Conservation (phyloP, 2,329 filamentous ascomycete genomes). For the Stagonosporopsis tanaceti region DNA sequence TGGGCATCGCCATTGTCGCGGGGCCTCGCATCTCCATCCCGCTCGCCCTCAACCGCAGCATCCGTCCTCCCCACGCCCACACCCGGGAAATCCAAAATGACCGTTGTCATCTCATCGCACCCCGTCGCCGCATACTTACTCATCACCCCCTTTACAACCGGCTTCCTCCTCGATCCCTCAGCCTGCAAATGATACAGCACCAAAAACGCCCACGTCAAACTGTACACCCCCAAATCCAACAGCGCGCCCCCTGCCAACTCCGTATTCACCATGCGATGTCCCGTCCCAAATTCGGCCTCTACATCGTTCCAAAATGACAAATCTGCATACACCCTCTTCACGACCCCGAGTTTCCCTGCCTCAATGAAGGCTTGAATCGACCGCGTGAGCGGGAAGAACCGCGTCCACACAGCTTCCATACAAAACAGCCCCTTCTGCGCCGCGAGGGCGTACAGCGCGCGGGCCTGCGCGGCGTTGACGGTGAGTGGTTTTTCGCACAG, state of each 20-base stretch:
- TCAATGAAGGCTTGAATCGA: conserved; percentile 71
- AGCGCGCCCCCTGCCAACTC: conserved; percentile 83
- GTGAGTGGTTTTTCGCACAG: conserved; percentile 91
- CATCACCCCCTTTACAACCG: conserved; percentile 63
- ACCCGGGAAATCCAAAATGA: background rate
- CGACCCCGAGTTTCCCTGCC: conserved; percentile 59
- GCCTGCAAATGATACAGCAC: conserved; percentile 73
- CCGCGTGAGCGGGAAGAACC: conserved; percentile 83
- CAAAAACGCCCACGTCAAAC: conserved; percentile 88
- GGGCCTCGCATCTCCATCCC: background rate
- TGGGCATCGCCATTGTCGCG: conserved; percentile 8
- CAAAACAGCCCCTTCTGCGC: conserved; percentile 65
- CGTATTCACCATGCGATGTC: conserved; percentile 80
- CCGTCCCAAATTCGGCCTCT: conserved; percentile 52
- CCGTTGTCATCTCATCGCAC: conserved; percentile 10
- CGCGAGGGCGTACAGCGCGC: conserved; percentile 75
- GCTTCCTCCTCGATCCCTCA: conserved; percentile 62
- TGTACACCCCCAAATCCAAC: conserved; percentile 85
- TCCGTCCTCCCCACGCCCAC: background rate
- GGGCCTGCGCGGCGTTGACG: conserved; percentile 79
- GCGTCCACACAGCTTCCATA: conserved; percentile 78
- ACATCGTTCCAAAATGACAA: conserved; percentile 66
- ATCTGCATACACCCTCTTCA: conserved; percentile 65
- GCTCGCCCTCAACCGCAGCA: background rate
- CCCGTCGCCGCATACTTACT: conserved; percentile 5